Base-by-base conservation (phyloP, 106 monocot genomes). In the Chionographis japonica region DNA sequence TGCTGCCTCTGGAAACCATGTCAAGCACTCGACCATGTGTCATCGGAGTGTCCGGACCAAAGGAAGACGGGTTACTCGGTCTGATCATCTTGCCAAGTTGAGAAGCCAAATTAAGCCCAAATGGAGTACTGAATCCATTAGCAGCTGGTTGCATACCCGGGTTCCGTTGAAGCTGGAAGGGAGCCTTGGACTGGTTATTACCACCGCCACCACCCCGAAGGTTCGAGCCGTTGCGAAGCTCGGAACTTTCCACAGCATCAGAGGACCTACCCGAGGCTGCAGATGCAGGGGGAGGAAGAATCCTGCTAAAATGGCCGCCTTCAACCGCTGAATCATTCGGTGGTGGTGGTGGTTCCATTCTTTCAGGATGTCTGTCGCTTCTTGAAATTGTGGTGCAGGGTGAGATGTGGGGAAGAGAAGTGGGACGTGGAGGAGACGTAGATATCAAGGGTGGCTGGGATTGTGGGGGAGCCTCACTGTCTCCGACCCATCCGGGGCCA, bases 401-500 rank as follows among this genome's bases (percentile, higher is more conserved):
- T 17, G 55, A 20, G 38, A 65, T 8, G 41, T 65, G 68, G 11
- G 56, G 12, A 36, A 65, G 69, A 61, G 63, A 35, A 50, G 61
- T 66, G 12, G 46, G 57, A 38, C 40, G 18, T 14, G 62, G 40
- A 40, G 62, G 40, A 40, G 69, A 66, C 11, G 56, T 15, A 52
- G 77, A 66, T 16, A 66, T 18, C 7, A 75, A 52, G 4, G 72
- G 72, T 5, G 61, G 40, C 39, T 68, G 74, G 71, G 74, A 68
- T 56, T 62, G 68, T 27, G 77, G 78, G 42, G 75, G 70, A 19
- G 78, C 51, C 16, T 89, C 92, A 19, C 52, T 64, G 13, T 97
- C 89, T 37, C 79, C 78, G 50, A 92, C 77, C 97, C 97, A 97
- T 50, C 97, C 97, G 27, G 69, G 82, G 3, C 89, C 97, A 78